phyloP scores from a whole-genome alignment of 2,329 filamentous ascomycete species.

The Paramyrothecium roridum region DNA sequence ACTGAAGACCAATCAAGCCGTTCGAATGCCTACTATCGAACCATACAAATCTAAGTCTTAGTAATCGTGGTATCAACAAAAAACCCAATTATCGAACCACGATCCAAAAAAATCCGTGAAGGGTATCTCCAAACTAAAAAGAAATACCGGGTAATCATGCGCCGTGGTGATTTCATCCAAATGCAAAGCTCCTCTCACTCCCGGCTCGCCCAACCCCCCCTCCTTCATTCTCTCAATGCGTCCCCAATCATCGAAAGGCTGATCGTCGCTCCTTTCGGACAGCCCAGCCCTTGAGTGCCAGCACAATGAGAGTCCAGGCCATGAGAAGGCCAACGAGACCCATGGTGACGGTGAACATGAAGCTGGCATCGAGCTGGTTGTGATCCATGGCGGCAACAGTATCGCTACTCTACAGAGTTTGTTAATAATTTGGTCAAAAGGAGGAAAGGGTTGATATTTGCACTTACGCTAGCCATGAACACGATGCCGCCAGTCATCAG shows the following conservation, averaged over 20 bases:
- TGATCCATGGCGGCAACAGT: constrained; percentile 73
- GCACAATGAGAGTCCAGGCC: constrained; percentile 75
- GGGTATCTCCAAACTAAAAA: constrained; percentile 21
- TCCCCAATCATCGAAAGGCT: constrained; percentile 2
- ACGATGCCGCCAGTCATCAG: constrained; percentile 83
- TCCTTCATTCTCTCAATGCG: not conserved
- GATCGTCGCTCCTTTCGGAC: constrained; percentile 39
- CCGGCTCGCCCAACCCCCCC: not conserved
- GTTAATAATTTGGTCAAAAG: constrained; percentile 17
- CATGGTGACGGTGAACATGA: constrained; percentile 85
- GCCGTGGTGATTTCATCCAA: constrained; percentile 3
- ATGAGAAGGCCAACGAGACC: constrained; percentile 80
- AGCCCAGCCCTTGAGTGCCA: constrained; percentile 89
- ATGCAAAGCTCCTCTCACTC: not conserved
- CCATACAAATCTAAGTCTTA: too few relatives aligned
- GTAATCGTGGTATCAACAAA: too few relatives aligned
- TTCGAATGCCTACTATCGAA: too few relatives aligned
- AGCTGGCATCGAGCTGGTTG: constrained; percentile 83
- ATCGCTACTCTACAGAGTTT: constrained; percentile 59
- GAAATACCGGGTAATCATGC: constrained; percentile 4
- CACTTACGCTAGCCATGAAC: constrained; percentile 84
- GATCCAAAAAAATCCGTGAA: constrained; percentile 11
- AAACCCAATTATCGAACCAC: not conserved
- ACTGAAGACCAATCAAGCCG: too few relatives aligned
- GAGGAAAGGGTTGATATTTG: not conserved